Conservation (phyloP, 331 rosid species). For the Pyrus hybrid region DNA sequence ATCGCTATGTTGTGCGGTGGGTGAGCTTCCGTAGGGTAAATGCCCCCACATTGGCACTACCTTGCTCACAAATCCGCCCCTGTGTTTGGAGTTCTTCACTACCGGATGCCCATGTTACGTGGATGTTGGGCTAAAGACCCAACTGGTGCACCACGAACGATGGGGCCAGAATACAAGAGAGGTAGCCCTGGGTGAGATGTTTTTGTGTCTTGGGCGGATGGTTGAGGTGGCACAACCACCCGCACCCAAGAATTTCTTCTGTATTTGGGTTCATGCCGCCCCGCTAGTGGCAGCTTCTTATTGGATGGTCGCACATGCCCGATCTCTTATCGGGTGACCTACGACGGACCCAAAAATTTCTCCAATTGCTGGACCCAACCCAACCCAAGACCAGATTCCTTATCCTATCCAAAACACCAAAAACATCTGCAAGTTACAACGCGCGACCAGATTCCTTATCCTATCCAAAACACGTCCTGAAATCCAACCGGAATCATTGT, state of each 20-base stretch:
- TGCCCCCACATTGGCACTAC: neutral
- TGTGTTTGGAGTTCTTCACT: neutral
- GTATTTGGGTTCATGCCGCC: too few species aligned
- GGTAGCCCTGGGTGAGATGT: neutral
- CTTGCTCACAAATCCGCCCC: neutral
- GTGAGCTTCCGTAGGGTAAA: neutral
- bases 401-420: neutral
- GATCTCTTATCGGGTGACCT: neutral
- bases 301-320: neutral
- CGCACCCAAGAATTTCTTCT: too few species aligned
- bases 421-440: neutral
- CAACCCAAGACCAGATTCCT: too few species aligned
- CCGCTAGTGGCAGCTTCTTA: neutral
- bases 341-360: neutral
- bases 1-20: neutral
- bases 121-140: neutral
- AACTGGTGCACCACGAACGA: neutral
- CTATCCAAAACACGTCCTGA: constrained; percentile 1
- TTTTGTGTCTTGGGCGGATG: neutral
- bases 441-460: constrained; percentile 3
- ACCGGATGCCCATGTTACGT: neutral
- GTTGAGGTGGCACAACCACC: too few species aligned
- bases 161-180: neutral
- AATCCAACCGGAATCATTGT: constrained; percentile 1
- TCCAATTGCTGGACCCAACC: neutral